Conservation (phyloP, 345 rosid genomes). For the Eucalyptus shirleyi region DNA sequence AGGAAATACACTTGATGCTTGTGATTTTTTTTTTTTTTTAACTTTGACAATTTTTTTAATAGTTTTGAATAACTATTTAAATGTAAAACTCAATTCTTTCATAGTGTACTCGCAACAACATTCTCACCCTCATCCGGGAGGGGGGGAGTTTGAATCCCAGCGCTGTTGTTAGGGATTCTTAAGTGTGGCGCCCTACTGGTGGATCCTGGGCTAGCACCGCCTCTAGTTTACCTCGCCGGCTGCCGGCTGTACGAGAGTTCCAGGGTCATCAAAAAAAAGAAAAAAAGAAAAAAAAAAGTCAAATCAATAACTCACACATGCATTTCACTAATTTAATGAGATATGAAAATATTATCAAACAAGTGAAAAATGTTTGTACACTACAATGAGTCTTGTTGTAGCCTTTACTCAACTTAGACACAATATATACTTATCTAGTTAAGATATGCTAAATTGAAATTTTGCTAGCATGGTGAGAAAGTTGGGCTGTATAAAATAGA, state of each 20-base stretch:
- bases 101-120: background rate
- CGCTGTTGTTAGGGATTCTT: too few relatives aligned
- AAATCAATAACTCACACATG: background rate
- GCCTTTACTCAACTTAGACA: background rate
- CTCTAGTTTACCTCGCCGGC: accelerated
- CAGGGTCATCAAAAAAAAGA: too few relatives aligned
- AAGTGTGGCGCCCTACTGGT: too few relatives aligned
- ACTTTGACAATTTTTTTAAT: too few relatives aligned
- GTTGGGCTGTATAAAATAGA: background rate
- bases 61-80: background rate
- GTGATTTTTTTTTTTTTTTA: background rate
- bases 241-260: too few relatives aligned
- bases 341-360: too few relatives aligned
- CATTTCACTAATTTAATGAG: background rate
- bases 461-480: background rate
- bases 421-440: background rate
- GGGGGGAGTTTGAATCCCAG: too few relatives aligned
- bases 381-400: background rate
- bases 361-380: background rate
- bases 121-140: too few relatives aligned
- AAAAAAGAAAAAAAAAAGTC: background rate
- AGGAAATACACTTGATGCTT: background rate
- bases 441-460: background rate
- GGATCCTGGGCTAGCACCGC: too few relatives aligned
- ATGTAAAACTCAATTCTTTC: background rate